These are phyloP conservation scores for Lithohypha guttulata DNA, from an alignment of 2,329 filamentous ascomycete genomes.

Conservation along the genomic window DNA sequence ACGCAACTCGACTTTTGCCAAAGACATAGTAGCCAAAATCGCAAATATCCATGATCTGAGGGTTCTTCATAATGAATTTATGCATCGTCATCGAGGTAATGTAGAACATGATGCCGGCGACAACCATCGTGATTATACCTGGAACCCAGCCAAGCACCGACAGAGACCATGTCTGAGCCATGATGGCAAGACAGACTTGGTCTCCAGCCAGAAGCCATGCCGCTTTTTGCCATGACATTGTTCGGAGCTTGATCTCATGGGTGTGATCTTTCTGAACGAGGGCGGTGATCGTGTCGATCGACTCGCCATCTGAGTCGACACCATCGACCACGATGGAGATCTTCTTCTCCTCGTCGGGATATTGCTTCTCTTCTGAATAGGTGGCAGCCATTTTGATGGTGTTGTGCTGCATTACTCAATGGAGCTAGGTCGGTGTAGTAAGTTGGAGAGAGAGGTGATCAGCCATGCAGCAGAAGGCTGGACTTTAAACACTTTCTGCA, in stretches of 20 bases:
- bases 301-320: conserved; percentile 2
- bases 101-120: conserved; percentile 38
- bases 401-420: too few relatives aligned
- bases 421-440: too few relatives aligned
- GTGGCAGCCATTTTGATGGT: too few relatives aligned
- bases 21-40: conserved; percentile 41
- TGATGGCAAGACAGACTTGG: conserved; percentile 42
- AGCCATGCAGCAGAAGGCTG: too few relatives aligned
- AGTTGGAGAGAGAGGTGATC: too few relatives aligned
- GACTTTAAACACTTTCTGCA: too few relatives aligned
- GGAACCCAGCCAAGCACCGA: conserved; percentile 40
- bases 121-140: conserved; percentile 38
- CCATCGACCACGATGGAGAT: not conserved
- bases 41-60: conserved; percentile 41
- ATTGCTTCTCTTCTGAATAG: conserved; percentile 2
- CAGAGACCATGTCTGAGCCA: conserved; percentile 42
- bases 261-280: conserved; percentile 31
- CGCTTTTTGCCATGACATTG: conserved; percentile 44
- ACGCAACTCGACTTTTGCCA: conserved; percentile 34
- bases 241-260: conserved; percentile 44
- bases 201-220: conserved; percentile 40
- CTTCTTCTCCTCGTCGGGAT: conserved; percentile 2
- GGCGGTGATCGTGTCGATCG: conserved; percentile 20
- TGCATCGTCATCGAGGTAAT: conserved; percentile 43
- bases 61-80: conserved; percentile 43